Conservation (phyloP, 495 filamentous ascomycete species). For the Aspergillus carlsbadensis region DNA sequence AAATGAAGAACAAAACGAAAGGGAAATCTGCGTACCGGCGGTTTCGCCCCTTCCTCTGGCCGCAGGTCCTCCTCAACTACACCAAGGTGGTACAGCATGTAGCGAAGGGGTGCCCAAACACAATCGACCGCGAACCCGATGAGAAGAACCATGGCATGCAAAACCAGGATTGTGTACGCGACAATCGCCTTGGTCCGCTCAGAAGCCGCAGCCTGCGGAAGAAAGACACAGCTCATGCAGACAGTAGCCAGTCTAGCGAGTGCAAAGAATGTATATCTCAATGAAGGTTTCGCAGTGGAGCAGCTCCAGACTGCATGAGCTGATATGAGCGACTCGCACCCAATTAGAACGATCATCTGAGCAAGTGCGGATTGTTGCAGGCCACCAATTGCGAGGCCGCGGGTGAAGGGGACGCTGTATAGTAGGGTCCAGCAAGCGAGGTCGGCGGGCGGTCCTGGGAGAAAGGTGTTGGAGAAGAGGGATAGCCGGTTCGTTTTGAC, state of each 20-base stretch:
- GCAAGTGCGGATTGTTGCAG: slow-evolving; percentile 13
- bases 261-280: slow-evolving; percentile 1
- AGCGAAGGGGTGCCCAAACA: background rate
- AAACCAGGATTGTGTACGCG: slow-evolving; percentile 11
- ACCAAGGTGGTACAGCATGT: background rate
- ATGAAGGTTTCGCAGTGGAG: background rate
- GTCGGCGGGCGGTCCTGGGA: too few species aligned
- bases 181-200: slow-evolving; percentile 7
- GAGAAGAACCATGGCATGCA: slow-evolving; percentile 4
- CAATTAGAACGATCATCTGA: slow-evolving; percentile 6
- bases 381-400: slow-evolving; percentile 13
- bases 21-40: background rate
- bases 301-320: background rate
- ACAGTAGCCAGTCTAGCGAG: background rate
- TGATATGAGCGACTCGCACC: slow-evolving; percentile 9
- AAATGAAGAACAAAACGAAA: background rate
- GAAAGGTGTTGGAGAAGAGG: too few species aligned
- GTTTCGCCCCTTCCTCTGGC: background rate
- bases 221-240: slow-evolving; percentile 13
- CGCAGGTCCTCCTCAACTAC: background rate
- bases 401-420: slow-evolving; percentile 14
- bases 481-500: background rate
- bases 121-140: slow-evolving; percentile 2
- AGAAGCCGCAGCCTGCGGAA: background rate
- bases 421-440: background rate